A percentile compares a stretch with the other conserved stretches of the same genome.
Evolutionary conservation across 495 filamentous ascomycete genomes (phyloP).

Genomic region (Pseudomonodictys pantanalensis): DNA sequence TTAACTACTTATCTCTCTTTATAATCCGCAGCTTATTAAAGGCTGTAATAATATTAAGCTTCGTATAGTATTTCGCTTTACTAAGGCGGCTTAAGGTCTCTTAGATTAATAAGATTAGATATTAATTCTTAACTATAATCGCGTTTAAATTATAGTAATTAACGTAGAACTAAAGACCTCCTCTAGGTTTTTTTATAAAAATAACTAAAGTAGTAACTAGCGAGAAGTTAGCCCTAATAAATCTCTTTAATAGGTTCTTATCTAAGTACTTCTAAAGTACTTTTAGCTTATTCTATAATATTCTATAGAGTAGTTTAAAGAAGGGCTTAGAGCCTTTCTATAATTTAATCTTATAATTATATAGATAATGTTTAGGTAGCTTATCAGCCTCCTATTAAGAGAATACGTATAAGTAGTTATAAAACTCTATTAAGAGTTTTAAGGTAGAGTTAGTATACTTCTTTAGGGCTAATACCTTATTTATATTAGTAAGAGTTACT

Average conservation of each 20-base stretch:
- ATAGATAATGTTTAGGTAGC: neutral
- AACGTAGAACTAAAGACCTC: constrained; percentile 18
- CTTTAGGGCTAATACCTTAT: no score
- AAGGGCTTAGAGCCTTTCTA: neutral
- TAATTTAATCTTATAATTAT: constrained; percentile 24
- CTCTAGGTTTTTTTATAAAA: constrained; percentile 21
- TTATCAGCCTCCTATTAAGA: neutral
- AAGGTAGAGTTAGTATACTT: no score
- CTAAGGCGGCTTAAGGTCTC: neutral
- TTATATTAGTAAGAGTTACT: no score
- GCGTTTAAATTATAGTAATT: constrained; percentile 10
- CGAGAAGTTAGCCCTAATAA: constrained; percentile 4
- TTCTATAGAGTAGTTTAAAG: constrained; percentile 20
- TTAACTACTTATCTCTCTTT: constrained; percentile 14
- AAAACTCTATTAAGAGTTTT: neutral
- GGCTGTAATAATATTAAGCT: constrained; percentile 20
- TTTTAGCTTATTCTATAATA: constrained; percentile 23
- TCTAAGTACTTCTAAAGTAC: constrained; percentile 20
- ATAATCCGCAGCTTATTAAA: constrained; percentile 8
- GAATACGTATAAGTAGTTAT: neutral
- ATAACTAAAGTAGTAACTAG: constrained; percentile 7
- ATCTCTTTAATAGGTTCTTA: constrained; percentile 17
- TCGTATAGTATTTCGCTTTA: constrained; percentile 7
- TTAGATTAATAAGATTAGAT: constrained; percentile 9
- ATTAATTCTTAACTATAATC: constrained; percentile 17